These are phyloP conservation scores for Trichopus zeylanicus DNA, from an alignment of 116 monocot genomes.

Conservation along the genomic window DNA sequence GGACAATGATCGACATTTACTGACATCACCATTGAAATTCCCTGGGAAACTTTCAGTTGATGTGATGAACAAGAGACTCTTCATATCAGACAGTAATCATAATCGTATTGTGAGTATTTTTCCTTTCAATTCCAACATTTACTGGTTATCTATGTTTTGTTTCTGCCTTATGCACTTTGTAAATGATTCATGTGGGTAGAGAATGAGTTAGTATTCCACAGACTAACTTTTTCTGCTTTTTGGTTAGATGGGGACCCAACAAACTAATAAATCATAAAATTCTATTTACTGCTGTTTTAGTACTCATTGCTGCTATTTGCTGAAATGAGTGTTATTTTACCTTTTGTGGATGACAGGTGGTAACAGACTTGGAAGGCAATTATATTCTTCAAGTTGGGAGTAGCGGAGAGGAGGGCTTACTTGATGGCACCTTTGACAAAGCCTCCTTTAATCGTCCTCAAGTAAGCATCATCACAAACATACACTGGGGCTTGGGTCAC, in stretches of 20 bases:
- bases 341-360: conserved; percentile 43
- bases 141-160: conserved; percentile 4
- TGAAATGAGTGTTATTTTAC: background rate
- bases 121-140: conserved; percentile 4
- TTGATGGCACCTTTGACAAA: conserved; percentile 70
- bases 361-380: conserved; percentile 75
- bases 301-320: background rate
- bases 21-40: conserved; percentile 77
- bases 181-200: background rate
- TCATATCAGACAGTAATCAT: conserved; percentile 98
- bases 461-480: conserved; percentile 26
- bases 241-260: no score
- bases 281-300: background rate
- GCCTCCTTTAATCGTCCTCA: conserved; percentile 88
- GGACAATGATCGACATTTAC: conserved; percentile 44
- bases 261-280: background rate
- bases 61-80: conserved; percentile 69
- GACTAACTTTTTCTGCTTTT: no score
- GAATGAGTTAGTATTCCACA: no score
- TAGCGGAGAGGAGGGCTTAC: conserved; percentile 73
- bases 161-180: background rate
- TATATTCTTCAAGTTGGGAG: conserved; percentile 84
- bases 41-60: conserved; percentile 91
- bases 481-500: no score
- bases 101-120: conserved; percentile 82